Base-by-base conservation (phyloP, 2,329 filamentous ascomycete species). In the Fusarium austroafricanum region DNA sequence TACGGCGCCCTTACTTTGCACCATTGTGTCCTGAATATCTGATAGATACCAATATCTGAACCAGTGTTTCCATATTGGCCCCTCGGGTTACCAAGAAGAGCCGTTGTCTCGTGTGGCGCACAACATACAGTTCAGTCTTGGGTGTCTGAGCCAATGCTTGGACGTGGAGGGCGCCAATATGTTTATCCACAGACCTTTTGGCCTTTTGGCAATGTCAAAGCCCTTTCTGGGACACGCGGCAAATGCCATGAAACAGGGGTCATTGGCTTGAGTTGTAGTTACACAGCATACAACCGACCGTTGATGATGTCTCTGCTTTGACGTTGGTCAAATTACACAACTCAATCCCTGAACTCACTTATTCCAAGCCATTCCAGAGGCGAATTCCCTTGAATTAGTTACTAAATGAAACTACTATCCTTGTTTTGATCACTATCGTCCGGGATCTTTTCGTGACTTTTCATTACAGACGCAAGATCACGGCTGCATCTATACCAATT, bases 21-120 rank as follows among this genome's bases (percentile, higher is more conserved):
- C 44, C 40, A 50, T 53, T 61, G 28, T 56, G 31, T 52, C 21
- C 46, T 43, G 14, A n/a, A 54, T 66, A 50, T 50, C 37, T 67
- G 57, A 67, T 69, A 53, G 49, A 60, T 54, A 52, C 54, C 53
- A 45, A 45, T 35, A 50, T 43, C 71, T 59, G 61, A 44, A 51
- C 55, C 65, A 49, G 55, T 28, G 39, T 26, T 31, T 35, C 20
- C 18, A 52, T 50, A 67, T 55, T 63, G 57, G 49, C 49, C 46
- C 47, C 46, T 40, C 64, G 29, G 54, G 39, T 53, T 39, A 49
- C 56, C 49, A 45, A 51, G 59, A 46, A 50, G 51, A 52, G 33
- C 66, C 55, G 63, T 71, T 71, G 58, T 56, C 50, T 53, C 43
- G 65, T 71, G 62, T 71, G 62, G 70, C 65, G 68, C 42, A 68